These are phyloP conservation scores for Friedmanniomyces endolithicus DNA, from an alignment of 495 filamentous ascomycete genomes.

Conservation along the genomic window DNA sequence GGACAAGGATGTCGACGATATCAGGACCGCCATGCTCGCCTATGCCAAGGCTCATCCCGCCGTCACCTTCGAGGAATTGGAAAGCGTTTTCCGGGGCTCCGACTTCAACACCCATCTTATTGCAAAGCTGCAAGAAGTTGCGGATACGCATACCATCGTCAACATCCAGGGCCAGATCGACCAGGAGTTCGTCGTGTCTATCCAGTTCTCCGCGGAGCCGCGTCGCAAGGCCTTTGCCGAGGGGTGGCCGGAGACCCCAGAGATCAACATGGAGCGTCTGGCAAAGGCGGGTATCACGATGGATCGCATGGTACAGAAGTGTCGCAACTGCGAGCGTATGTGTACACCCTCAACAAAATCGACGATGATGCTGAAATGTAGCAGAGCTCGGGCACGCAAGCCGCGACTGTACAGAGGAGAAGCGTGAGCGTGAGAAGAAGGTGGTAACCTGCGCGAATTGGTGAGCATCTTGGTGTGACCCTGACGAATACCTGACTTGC, in stretches of 20 bases:
- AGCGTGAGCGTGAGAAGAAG: slow-evolving; percentile 35
- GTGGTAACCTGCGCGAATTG: slow-evolving; percentile 6
- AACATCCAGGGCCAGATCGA: slow-evolving; percentile 70
- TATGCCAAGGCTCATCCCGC: slow-evolving; percentile 63
- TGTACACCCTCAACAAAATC: not conserved
- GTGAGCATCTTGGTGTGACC: not conserved
- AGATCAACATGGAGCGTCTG: slow-evolving; percentile 66
- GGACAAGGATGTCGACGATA: slow-evolving; percentile 57
- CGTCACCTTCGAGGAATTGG: slow-evolving; percentile 57
- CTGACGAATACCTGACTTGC: not conserved
- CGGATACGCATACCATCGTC: slow-evolving; percentile 57
- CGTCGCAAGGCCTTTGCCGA: slow-evolving; percentile 47
- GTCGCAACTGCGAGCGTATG: slow-evolving; percentile 46
- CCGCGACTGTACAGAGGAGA: slow-evolving; percentile 51
- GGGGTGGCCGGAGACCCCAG: slow-evolving; percentile 49
- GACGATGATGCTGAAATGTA: not conserved
- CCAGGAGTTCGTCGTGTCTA: slow-evolving; percentile 61
- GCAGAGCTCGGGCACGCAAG: slow-evolving; percentile 56
- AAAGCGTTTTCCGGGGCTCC: slow-evolving; percentile 56
- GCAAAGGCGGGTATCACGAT: slow-evolving; percentile 57
- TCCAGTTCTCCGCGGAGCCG: slow-evolving; percentile 51
- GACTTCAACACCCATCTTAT: slow-evolving; percentile 58
- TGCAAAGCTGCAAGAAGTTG: slow-evolving; percentile 50
- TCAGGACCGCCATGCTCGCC: slow-evolving; percentile 47
- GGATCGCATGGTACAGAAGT: slow-evolving; percentile 54